These are phyloP conservation scores for Lentinula edodes DNA, from an alignment of 768 basidiomycete species.

Conservation along the genomic window DNA sequence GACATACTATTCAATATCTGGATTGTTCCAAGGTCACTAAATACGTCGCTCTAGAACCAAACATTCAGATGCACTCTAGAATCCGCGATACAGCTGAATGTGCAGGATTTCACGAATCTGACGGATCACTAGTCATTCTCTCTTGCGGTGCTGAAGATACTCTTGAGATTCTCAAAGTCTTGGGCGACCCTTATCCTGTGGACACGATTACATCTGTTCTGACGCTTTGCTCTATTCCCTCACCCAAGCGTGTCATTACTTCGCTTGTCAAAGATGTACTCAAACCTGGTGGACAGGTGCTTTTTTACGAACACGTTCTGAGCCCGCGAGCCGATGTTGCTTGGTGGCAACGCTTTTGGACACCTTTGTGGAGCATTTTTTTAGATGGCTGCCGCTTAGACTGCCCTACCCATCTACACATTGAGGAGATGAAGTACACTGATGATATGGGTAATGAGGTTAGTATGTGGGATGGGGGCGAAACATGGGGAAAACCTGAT, in stretches of 20 bases:
- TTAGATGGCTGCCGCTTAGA: slow-evolving; percentile 67
- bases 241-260: slow-evolving; percentile 42
- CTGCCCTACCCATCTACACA: slow-evolving; percentile 46
- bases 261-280: slow-evolving; percentile 47
- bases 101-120: slow-evolving; percentile 48
- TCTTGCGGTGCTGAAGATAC: slow-evolving; percentile 60
- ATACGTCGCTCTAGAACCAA: slow-evolving; percentile 74
- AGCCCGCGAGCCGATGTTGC: slow-evolving; percentile 47
- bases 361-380: slow-evolving; percentile 55
- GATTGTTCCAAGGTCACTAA: slow-evolving; percentile 46
- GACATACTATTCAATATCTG: slow-evolving; percentile 60
- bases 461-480: slow-evolving; percentile 43
- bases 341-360: slow-evolving; percentile 71
- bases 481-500: slow-evolving; percentile 42
- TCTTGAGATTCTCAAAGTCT: slow-evolving; percentile 36
- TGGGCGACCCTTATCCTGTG: slow-evolving; percentile 25
- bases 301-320: slow-evolving; percentile 70
- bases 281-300: slow-evolving; percentile 56
- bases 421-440: slow-evolving; percentile 28
- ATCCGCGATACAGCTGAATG: slow-evolving; percentile 44
- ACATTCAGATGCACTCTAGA: slow-evolving; percentile 52
- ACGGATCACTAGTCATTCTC: slow-evolving; percentile 53
- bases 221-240: slow-evolving; percentile 60
- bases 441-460: slow-evolving; percentile 19
- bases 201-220: slow-evolving; percentile 65